Base-by-base conservation (phyloP, 169 alveolate species). In the Amoebophrya sp. region DNA sequence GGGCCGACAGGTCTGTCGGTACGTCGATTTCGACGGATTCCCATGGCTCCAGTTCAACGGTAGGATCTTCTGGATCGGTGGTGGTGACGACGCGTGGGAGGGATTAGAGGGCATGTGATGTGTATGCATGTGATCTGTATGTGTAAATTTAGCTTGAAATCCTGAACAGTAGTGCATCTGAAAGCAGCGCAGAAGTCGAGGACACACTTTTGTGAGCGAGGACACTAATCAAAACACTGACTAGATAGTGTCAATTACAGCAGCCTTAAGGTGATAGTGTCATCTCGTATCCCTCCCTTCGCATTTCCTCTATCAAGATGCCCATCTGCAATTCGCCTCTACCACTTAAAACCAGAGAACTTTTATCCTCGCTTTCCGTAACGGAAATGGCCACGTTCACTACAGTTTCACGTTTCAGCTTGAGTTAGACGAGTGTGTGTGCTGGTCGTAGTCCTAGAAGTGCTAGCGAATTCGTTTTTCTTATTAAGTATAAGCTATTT, bases 271-370 rank as follows among this genome's bases (percentile, higher is more conserved):
- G 47, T 92, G 76, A 92, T 36, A 94, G 95, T n/a, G 95, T 90
- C 93, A 96, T 55, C 93, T 97, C 99, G 92, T 94, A 97, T 23
- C 99, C 99, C 94, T 98, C 99, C 93, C 99, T 95, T 47, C 99
- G 95, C 98, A 98, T 95, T 41, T 97, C 96, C 95, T 98, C 99
- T 41, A 97, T 93, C 36, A 98, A 94, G 40, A 98, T 96, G 38
- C 99, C 99, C 47, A 98, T 93, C 95, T 98, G 99, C 29, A 98
- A 95, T 93, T 97, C 99, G 0, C 99, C 99, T 93, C 99, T 94
- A 0, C 99, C 99, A 41, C 97, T 94, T 33, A 97, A 94, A 41
- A 93, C 94, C 78, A 95, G 94, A 47, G 95, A 95, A 83, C 93
- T 97, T 55, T 95, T 95, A 23, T 94, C 96, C 83, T 95, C 96